Percentiles rank a stretch among this genome's conserved stretches.
Evolutionary conservation across 148 eudicot species (phyloP).

Genomic region (Nyssa sinensis): DNA sequence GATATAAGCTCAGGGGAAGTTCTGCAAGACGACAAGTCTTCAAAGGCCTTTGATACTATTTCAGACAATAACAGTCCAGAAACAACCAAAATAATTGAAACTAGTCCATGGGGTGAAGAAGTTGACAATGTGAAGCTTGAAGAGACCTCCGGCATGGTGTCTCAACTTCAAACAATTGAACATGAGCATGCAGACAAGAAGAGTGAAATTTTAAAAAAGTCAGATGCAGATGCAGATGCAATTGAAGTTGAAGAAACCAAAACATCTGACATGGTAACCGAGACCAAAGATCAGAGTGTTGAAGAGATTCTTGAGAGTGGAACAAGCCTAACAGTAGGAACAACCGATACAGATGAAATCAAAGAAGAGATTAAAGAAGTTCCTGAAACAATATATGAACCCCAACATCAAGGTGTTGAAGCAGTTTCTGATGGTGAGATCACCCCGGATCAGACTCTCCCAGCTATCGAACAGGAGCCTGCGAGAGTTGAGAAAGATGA

Average conservation of each 20-base stretch:
- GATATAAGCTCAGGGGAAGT: constrained; percentile 18
- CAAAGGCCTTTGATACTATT: constrained; percentile 4
- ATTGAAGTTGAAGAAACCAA: constrained; percentile 21
- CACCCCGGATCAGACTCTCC: neutral
- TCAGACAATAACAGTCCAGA: constrained; percentile 8
- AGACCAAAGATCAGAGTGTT: constrained; percentile 1
- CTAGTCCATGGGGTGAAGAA: constrained; percentile 12
- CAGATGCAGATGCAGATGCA: constrained; percentile 1
- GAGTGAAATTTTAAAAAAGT: constrained; percentile 2
- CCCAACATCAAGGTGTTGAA: constrained; percentile 9
- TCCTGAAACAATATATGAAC: constrained; percentile 1
- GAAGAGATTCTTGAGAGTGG: too few relatives aligned
- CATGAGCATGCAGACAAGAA: neutral
- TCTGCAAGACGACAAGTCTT: constrained; percentile 19
- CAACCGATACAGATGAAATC: constrained; percentile 4
- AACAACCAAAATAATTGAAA: neutral
- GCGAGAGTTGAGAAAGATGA: neutral
- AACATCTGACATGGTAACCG: neutral
- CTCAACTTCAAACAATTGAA: neutral
- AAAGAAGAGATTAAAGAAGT: constrained; percentile 15
- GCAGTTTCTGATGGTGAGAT: constrained; percentile 4
- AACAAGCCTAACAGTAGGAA: too few relatives aligned
- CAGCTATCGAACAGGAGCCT: too few relatives aligned
- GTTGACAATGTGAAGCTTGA: neutral
- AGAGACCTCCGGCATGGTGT: neutral